Percentiles rank a stretch among this genome's conserved stretches.
phyloP scores from a whole-genome alignment of 441 rosid genomes.

The Euphorbia schlechtendalii region DNA sequence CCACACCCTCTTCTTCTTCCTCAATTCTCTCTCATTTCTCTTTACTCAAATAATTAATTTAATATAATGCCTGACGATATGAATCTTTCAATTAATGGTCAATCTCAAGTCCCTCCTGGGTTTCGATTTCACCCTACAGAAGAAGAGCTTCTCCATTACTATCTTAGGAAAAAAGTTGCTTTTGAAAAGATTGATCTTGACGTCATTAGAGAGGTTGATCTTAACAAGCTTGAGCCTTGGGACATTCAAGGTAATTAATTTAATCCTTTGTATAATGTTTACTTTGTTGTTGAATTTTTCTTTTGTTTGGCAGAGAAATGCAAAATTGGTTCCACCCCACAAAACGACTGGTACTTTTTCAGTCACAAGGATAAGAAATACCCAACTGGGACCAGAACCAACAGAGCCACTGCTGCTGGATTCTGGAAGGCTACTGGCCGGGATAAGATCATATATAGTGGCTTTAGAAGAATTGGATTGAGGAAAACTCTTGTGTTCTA shows the following conservation, averaged over 20 bases:
- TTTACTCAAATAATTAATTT: background rate
- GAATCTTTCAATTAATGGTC: slow-evolving; percentile 89
- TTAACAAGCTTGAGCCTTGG: slow-evolving; percentile 98
- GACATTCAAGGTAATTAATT: slow-evolving; percentile 70
- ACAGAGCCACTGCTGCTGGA: slow-evolving; percentile 84
- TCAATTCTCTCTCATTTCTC: background rate
- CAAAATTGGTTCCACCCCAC: slow-evolving; percentile 87
- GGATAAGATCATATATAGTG: slow-evolving; percentile 79
- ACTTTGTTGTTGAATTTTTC: too few relatives aligned
- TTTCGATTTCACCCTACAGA: slow-evolving; percentile 71
- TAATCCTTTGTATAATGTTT: background rate
- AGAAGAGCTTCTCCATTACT: slow-evolving; percentile 92
- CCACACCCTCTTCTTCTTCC: background rate
- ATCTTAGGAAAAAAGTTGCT: slow-evolving; percentile 80
- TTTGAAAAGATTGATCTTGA: slow-evolving; percentile 81
- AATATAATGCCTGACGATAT: slow-evolving; percentile 38
- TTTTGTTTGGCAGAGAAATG: slow-evolving; percentile 51
- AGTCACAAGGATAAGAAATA: slow-evolving; percentile 96
- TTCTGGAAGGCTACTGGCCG: slow-evolving; percentile 99
- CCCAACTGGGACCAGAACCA: slow-evolving; percentile 91
- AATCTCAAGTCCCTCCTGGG: slow-evolving; percentile 92
- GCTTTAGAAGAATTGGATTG: slow-evolving; percentile 67
- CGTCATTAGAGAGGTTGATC: slow-evolving; percentile 96
- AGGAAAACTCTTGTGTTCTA: slow-evolving; percentile 93
- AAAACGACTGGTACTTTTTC: slow-evolving; percentile 95